phyloP scores from a whole-genome alignment of 2,329 filamentous ascomycete genomes.

The Clonostachys solani region DNA sequence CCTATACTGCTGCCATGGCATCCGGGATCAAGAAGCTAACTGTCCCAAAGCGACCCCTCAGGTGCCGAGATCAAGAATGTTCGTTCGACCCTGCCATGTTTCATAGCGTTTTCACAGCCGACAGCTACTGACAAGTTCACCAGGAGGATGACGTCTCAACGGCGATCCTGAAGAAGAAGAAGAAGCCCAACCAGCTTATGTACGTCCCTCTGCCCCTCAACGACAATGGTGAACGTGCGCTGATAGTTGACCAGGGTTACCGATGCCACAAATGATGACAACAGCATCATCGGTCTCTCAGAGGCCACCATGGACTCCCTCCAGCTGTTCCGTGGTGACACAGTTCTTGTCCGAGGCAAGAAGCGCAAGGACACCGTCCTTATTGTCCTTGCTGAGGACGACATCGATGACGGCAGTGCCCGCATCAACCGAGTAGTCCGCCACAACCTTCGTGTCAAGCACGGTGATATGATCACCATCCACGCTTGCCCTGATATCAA shows the following conservation, averaged over 20 bases:
- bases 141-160: conserved; percentile 89
- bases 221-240: conserved; percentile 2
- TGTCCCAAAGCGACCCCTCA: conserved; percentile 68
- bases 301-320: conserved; percentile 99
- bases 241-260: conserved; percentile 67
- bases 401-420: conserved; percentile 94
- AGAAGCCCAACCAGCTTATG: conserved; percentile 99
- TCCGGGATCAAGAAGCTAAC: no score
- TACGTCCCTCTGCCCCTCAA: conserved; percentile 39
- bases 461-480: conserved; percentile 95
- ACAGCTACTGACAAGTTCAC: conserved; percentile 19
- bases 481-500: conserved; percentile 99
- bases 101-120: neutral
- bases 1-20: neutral
- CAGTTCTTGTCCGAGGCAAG: conserved; percentile 97
- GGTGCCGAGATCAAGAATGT: conserved; percentile 84
- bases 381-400: conserved; percentile 95
- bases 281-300: conserved; percentile 97
- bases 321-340: conserved; percentile 97
- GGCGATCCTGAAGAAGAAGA: conserved; percentile 99
- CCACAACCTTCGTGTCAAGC: conserved; percentile 97
- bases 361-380: conserved; percentile 99
- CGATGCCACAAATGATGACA: conserved; percentile 98
- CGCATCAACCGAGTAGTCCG: conserved; percentile 98
- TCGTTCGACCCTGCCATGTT: conserved; percentile 29